Evolutionary conservation across 495 filamentous ascomycete genomes (phyloP), one percentile per base, ranked within the genome.

Genomic region (Penicillium argentinense): DNA sequence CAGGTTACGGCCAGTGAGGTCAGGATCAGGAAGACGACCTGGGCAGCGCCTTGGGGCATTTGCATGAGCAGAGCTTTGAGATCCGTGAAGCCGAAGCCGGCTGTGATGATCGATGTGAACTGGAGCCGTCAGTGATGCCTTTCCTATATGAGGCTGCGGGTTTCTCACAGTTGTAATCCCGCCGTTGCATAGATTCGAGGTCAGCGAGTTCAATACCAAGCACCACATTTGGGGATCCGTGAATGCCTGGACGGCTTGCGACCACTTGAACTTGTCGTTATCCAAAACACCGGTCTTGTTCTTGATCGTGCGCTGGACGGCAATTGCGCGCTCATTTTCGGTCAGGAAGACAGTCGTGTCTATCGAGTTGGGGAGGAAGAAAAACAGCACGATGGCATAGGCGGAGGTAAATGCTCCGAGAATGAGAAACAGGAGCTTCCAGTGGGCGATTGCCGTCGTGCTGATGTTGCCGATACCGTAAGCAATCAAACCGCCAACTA

Each of bases 351-450:
- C 56, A 0, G 82, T 81, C 1, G 72, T 67, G 23, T 71, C 62
- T 3, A 80, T 71, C 9, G 75, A 71, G 59, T 83, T 78, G 8
- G 81, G 78, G 3, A 85, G 60, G 17, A 69, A 64, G 49, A 64
- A 68, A 25, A 73, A 76, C 5, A 78, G 62, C n/a, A 76, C 57
- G 0, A 75, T 53, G 0, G 69, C 77, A 16, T 76, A 78, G 9
- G 68, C 21, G 1, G 83, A 55, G 0, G 84, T 87, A 12, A 85
- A 44, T 9, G 76, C 47, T 18, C 82, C 84, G 18, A 85, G 68
- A 22, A 80, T 70, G 25, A 86, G 52, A 49, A 84, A 85, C 69
- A 85, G 77, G 36, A 74, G 69, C 23, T 69, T 82, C 40, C 79
- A 77, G 9, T 42, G 39, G 3, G 16, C 40, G 12, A 59, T 49